Percentiles rank a stretch among this genome's conserved stretches.
These are phyloP conservation scores for Pseudophaeomoniella oleicola DNA, from an alignment of 2,329 filamentous ascomycete genomes.

Conservation along the genomic window DNA sequence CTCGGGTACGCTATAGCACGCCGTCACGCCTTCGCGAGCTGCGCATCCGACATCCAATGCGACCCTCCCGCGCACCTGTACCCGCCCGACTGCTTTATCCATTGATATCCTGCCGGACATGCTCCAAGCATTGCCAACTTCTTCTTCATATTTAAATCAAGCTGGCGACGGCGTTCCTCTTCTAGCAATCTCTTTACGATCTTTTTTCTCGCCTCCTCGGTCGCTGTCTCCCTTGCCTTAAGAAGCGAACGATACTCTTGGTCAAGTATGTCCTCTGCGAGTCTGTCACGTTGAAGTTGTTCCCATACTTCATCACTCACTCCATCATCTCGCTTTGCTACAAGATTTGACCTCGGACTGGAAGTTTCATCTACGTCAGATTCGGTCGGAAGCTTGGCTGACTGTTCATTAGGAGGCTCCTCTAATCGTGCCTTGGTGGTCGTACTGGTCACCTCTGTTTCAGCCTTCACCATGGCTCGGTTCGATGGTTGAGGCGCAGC, in stretches of 20 bases:
- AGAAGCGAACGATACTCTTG: not conserved
- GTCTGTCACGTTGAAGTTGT: constrained; percentile 9
- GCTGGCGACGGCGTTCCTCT: not conserved
- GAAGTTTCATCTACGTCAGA: too few relatives aligned
- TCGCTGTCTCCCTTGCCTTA: not conserved
- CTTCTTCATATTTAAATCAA: constrained; percentile 18
- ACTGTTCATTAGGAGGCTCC: not conserved
- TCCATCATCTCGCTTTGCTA: constrained; percentile 13
- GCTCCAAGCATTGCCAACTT: constrained; percentile 39
- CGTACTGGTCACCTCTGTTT: not conserved
- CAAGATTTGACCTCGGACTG: too few relatives aligned
- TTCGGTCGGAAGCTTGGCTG: not conserved
- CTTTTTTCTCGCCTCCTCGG: not conserved
- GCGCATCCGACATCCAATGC: constrained; percentile 37
- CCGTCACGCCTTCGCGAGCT: constrained; percentile 13
- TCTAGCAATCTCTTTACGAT: not conserved
- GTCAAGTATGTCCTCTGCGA: not conserved
- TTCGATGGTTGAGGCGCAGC: not conserved
- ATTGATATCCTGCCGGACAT: constrained; percentile 43
- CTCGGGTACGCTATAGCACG: too few relatives aligned
- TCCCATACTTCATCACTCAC: constrained; percentile 14
- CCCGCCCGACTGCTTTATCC: constrained; percentile 45
- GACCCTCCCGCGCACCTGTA: constrained; percentile 48
- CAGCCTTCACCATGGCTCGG: not conserved
- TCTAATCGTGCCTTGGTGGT: not conserved